Percentiles rank a stretch among this genome's conserved stretches.
Evolutionary conservation across 257 asterid genomes (phyloP).

Genomic region (Solanum virginianum): DNA sequence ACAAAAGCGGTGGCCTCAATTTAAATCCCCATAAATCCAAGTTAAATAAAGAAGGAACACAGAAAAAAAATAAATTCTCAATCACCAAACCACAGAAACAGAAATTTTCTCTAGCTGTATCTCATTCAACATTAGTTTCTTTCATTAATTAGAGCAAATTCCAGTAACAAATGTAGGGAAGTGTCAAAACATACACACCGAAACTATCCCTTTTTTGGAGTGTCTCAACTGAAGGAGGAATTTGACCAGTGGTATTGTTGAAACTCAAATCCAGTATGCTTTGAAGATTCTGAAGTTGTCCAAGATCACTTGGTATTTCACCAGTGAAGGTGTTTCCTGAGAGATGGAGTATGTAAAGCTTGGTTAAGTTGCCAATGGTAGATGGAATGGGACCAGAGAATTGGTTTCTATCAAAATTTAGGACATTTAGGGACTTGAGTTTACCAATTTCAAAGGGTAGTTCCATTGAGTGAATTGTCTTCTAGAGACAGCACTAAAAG

Average conservation of each 20-base stretch:
- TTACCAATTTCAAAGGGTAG: constrained; percentile 51
- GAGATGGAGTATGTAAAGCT: constrained; percentile 60
- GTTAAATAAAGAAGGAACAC: background rate
- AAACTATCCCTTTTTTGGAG: background rate
- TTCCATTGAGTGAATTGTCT: constrained; percentile 53
- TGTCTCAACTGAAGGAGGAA: constrained; percentile 49
- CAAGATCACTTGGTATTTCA: constrained; percentile 56
- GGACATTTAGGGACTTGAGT: constrained; percentile 63
- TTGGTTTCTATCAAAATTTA: constrained; percentile 49
- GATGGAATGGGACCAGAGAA: constrained; percentile 69
- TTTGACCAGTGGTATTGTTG: constrained; percentile 54
- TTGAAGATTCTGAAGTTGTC: constrained; percentile 67
- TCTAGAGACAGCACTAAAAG: constrained; percentile 47
- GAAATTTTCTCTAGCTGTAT: background rate
- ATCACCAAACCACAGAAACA: background rate
- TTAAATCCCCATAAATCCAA: background rate
- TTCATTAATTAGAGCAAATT: background rate
- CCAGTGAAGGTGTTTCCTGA: constrained; percentile 63
- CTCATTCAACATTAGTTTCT: background rate
- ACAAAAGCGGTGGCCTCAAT: background rate
- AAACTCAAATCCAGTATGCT: constrained; percentile 65
- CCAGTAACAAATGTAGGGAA: background rate
- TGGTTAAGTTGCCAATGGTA: constrained; percentile 46
- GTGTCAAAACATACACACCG: no score
- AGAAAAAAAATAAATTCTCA: background rate